Conservation (phyloP, 352 stramenopile species). For the Nothophytophthora sp. region DNA sequence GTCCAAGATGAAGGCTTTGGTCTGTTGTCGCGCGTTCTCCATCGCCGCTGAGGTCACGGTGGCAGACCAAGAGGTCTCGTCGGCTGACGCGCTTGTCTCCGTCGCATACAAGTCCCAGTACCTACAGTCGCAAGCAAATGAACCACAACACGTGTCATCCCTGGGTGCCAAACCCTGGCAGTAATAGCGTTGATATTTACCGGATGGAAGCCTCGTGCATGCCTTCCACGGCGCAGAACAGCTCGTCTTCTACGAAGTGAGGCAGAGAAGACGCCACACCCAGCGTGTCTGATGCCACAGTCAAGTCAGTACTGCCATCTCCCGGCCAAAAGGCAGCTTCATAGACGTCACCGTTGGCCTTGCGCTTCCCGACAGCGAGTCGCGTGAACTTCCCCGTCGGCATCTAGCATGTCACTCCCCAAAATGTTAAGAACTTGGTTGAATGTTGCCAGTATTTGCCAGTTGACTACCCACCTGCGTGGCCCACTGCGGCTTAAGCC, state of each 20-base stretch:
- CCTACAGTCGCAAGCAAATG: too few species aligned
- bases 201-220: conserved; percentile 34
- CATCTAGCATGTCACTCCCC: too few species aligned
- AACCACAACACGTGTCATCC: too few species aligned
- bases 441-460: neutral
- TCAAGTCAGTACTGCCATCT: neutral
- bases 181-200: too few species aligned
- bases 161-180: too few species aligned
- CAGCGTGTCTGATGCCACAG: conserved; percentile 40
- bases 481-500: conserved; percentile 85
- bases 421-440: neutral
- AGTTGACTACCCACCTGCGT: conserved; percentile 42
- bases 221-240: conserved; percentile 43
- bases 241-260: conserved; percentile 78
- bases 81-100: conserved; percentile 14
- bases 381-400: conserved; percentile 27
- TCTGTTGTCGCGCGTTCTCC: conserved; percentile 13
- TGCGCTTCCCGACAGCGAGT: conserved; percentile 44
- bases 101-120: conserved; percentile 45
- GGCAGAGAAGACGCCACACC: conserved; percentile 52
- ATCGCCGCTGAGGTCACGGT: conserved; percentile 18
- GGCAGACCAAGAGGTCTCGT: neutral
- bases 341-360: conserved; percentile 24
- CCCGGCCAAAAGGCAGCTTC: neutral
- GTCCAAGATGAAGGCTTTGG: conserved; percentile 69